Evolutionary conservation across 2,329 filamentous ascomycete species (phyloP), one percentile per base, ranked within the genome.

Genomic region (Periconia macrospinosa): DNA sequence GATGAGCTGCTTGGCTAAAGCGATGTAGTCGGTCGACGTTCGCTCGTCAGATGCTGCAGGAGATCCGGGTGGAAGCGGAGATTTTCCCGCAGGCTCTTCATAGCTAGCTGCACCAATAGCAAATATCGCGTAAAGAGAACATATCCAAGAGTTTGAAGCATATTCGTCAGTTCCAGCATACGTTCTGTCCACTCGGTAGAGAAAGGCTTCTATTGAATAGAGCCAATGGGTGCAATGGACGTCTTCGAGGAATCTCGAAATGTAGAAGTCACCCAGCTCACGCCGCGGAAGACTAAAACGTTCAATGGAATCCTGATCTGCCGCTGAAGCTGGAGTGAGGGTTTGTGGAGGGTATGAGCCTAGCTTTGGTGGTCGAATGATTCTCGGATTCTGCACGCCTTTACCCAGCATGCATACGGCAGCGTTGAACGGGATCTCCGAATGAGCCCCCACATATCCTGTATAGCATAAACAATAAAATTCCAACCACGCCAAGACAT

Each of bases 351-450:
- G 71, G 45, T 72, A 71, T 9, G 61, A 52, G 5, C 69, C 70
- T 8, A 72, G 52, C 30, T 63, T 66, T 5, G 70, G 70, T 1
- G 59, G 56, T 7, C 54, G 59, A 37, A 74, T 74, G 30, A 74
- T 69, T 10, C 58, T 60, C 10, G 65, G 57, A 23, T 65, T 61
- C 1, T 53, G 42, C 23, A 58, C 41, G 15, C 49, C 48, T 19
- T 56, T 60, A 35, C 68, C 67, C 40, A 73, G 62, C 17, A 67
- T 66, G 30, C 64, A 68, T 18, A 74, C 68, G 6, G 69, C 70
- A 20, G 68, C 69, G 46, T 73, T 74, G 59, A 74, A 74, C 9
- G 70, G 68, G 10, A 74, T 74, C 33, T 73, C 70, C 17, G 70
- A 73, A 46, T 74, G 69, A 14, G 68, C 62, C 7, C 71, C 70